Conservation (phyloP, 768 basidiomycete genomes). For the Phanerochaete carnosa region DNA sequence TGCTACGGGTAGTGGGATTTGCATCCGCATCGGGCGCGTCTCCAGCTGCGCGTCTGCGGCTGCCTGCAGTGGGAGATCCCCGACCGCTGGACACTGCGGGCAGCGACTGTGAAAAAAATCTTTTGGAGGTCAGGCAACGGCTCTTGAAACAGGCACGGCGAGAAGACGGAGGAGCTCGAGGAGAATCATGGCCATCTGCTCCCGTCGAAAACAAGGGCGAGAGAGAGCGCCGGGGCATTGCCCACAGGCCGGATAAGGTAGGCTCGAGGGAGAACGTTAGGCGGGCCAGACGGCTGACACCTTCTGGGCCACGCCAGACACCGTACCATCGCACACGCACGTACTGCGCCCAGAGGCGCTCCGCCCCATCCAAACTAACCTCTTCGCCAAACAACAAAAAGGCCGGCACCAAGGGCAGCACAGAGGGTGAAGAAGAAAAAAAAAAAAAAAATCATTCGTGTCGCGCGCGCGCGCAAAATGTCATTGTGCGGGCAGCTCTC, state of each 20-base stretch:
- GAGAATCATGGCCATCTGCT: not conserved
- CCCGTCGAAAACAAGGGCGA: not conserved
- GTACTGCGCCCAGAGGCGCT: not conserved
- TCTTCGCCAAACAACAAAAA: not conserved
- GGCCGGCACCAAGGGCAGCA: no score
- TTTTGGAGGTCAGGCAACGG: not conserved
- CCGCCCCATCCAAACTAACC: no score
- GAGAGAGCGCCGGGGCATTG: not conserved
- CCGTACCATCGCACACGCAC: not conserved
- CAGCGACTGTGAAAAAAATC: not conserved
- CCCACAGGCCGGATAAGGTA: not conserved
- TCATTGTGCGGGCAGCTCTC: not conserved
- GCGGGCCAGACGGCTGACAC: not conserved
- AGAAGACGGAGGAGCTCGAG: not conserved
- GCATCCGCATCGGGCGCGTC: not conserved
- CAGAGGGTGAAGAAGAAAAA: no score
- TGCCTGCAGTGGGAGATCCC: not conserved
- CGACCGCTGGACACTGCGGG: not conserved
- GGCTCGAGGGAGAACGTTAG: not conserved
- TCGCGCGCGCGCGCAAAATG: not conserved
- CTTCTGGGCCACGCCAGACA: not conserved
- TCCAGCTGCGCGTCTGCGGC: not conserved
- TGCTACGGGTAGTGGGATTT: not conserved
- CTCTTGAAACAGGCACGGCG: conserved; percentile 4
- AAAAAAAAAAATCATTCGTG: no score